Evolutionary conservation across 352 stramenopile species (phyloP).

Genomic region (Blastocystis sp.): DNA sequence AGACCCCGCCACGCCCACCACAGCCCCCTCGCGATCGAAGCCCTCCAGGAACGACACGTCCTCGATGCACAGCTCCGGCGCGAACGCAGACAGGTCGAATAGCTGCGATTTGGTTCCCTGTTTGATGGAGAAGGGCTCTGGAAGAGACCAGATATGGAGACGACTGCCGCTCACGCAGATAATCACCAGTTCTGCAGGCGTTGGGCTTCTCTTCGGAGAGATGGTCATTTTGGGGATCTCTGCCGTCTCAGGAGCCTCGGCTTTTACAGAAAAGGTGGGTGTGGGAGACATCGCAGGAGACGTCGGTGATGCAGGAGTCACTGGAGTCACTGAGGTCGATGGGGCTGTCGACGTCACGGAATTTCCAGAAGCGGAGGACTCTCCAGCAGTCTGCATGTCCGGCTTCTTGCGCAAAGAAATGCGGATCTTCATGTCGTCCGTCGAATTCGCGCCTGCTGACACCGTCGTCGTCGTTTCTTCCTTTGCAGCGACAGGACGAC

Average conservation of each 20-base stretch:
- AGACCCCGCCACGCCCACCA: neutral
- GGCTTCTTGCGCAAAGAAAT: neutral
- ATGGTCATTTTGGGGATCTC: neutral
- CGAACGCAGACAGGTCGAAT: neutral
- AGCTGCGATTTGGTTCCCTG: neutral
- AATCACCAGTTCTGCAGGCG: neutral
- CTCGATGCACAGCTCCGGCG: neutral
- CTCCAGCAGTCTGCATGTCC: neutral
- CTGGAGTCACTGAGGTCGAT: neutral
- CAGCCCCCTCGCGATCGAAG: slow-evolving; percentile 5
- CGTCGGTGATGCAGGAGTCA: neutral
- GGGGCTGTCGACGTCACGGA: neutral
- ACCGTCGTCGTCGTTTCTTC: neutral
- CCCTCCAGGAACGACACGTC: slow-evolving; percentile 27
- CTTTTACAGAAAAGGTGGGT: neutral
- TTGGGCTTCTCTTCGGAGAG: neutral
- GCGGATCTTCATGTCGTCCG: neutral
- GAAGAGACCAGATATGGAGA: slow-evolving; percentile 26
- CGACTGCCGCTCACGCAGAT: neutral
- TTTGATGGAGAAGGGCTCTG: neutral
- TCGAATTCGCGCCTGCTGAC: neutral
- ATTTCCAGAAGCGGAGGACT: no score
- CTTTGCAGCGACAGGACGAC: neutral
- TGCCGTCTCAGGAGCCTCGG: neutral
- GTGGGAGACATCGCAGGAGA: neutral